Conservation (phyloP, 495 filamentous ascomycete genomes). For the Penicillium samsonianum region DNA sequence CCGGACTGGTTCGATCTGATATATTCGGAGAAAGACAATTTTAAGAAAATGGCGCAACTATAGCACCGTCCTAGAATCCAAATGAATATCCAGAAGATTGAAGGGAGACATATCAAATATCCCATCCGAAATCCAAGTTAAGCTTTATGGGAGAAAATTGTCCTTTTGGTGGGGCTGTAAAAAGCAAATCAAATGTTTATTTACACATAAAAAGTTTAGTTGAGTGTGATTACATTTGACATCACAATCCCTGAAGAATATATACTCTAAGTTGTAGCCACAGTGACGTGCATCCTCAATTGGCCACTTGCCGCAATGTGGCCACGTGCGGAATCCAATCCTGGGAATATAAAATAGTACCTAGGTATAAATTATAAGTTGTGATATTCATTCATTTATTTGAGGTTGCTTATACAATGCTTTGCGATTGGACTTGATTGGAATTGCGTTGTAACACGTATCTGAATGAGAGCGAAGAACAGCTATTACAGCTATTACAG, state of each 20-base stretch:
- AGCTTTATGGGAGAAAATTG: conserved; percentile 7
- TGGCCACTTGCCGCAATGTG: conserved; percentile 4
- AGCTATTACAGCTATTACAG: neutral
- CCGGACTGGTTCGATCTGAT: too few relatives aligned
- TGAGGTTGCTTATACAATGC: neutral
- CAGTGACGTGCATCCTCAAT: conserved; percentile 7
- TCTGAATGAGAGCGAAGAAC: neutral
- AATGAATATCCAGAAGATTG: too few relatives aligned
- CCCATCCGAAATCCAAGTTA: neutral
- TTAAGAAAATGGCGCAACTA: too few relatives aligned
- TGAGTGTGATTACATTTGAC: too few relatives aligned
- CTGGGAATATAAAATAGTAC: neutral
- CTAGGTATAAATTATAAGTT: neutral
- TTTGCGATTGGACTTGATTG: neutral
- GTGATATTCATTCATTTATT: neutral
- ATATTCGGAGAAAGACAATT: too few relatives aligned
- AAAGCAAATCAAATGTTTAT: too few relatives aligned
- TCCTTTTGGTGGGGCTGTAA: too few relatives aligned
- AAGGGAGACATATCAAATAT: too few relatives aligned
- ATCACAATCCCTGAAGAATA: too few relatives aligned
- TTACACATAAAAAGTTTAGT: too few relatives aligned
- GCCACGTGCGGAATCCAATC: neutral
- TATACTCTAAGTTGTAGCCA: too few relatives aligned
- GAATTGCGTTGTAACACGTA: neutral
- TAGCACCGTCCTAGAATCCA: too few relatives aligned